Base-by-base conservation (phyloP, 495 filamentous ascomycete species). In the Podospora sp. region DNA sequence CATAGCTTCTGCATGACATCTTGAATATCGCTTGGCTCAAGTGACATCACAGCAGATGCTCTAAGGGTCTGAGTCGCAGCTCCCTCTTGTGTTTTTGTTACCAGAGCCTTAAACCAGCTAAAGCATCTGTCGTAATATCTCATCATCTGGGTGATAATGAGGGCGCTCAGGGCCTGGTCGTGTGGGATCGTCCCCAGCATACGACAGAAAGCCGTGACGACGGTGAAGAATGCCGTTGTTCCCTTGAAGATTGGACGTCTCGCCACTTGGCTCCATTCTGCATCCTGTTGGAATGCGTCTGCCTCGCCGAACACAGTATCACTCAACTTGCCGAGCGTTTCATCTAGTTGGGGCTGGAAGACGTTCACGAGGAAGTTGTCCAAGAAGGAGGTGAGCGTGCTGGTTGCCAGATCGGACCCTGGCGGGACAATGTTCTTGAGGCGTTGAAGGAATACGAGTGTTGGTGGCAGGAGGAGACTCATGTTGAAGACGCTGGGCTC, bases 401-500 rank as follows among this genome's bases (percentile, higher is more conserved):
- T 92, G 66, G 91, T 90, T 7, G 90, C 89, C 70, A 98, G 90
- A 68, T 96, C 94, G 0, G 93, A 86, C 20, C 85, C 89, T 18
- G 89, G 84, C 3, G 95, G 95, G 0, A 99, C 95, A 61, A 98
- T 94, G 62, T 89, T 90, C 76, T 95, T 96, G 16, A 99, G 82
- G 6, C 92, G 86, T 72, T 95, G 92, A 14, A 99, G 85, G 78
- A 99, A 99, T 11, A 91, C 87, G 2, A 98, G 81, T 1, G 95
- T 97, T n/a, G 94, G 93, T 16, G 94, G 95, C 20, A 99, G 86
- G 5, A 99, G 84, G 52, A 96, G 81, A 65, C 92, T 91, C 88
- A 99, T 98, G 73, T 99, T 99, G 80, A 98, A 98, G 18, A 98
- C 94, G 71, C 91, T 97, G 14, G 95, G 94, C 74, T 97, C 92